Evolutionary conservation across 2,329 filamentous ascomycete species (phyloP), one percentile per base, ranked within the genome.

Genomic region (Fusarium hostae): DNA sequence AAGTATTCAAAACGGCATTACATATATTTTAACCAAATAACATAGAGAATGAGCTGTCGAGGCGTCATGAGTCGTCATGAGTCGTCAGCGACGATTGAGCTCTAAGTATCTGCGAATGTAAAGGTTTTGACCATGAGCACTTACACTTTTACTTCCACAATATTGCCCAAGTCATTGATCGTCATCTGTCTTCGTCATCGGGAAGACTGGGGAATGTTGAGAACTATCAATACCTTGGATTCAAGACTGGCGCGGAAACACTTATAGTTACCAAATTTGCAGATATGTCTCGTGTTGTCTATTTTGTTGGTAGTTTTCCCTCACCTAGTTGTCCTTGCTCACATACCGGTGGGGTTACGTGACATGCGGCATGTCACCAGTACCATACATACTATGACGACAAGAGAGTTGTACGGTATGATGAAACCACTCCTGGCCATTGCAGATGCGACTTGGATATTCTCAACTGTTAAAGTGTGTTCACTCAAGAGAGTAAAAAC

Each of bases 261-360:
- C 12, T 24, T 16, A n/a, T 35, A 16, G 40, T 30, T 39, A n/a
- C 15, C 32, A 32, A 34, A 44, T 58, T 63, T 12, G 22, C 40
- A 30, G 28, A 18, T 28, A 52, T 40, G 8, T 10, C 30, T n/a
- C 20, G n/a, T 35, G 16, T 26, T n/a, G n/a, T 18, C 9, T 37
- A 35, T 61, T 15, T 37, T 41, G 24, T 50, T 32, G 16, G 24
- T 41, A 16, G n/a, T 44, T 43, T 30, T 35, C 12, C 34, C n/a
- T 35, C 30, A 6, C 26, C 6, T 26, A 34, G 30, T 22, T 39
- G 22, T 57, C 37, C 45, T 48, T 28, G 28, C 40, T 32, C 34
- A 20, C 22, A 43, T 39, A 37, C 43, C 34, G 22, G 59, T 51
- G 48, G 50, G 64, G 34, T 59, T 47, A 68, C 22, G 37, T 40